Evolutionary conservation across 2,329 filamentous ascomycete genomes (phyloP), one percentile per base, ranked within the genome.

Genomic region (Curvularia eragrostidis): DNA sequence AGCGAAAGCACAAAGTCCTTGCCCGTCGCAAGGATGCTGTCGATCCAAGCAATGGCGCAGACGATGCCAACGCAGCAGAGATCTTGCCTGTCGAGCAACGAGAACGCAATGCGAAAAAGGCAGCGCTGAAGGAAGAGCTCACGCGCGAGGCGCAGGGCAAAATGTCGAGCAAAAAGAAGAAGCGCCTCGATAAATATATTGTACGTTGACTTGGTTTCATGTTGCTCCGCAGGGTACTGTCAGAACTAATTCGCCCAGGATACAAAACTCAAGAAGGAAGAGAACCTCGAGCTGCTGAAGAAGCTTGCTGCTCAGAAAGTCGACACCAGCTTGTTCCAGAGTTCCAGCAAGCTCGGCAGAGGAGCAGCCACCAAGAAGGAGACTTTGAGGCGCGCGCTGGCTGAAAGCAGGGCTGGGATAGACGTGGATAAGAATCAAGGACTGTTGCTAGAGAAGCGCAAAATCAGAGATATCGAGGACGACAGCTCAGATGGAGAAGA

Each of bases 221-320:
- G 2, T 32, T 32, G 18, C 26, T 32, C 4, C 28, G 36, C 26
- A 43, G 12, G 39, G 28, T 46, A 13, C 48, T 24, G 28, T 39
- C 24, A 39, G 23, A 13, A n/a, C 58, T 58, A 56, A 63, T 49
- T 13, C 15, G 26, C 32, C 18, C 68, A 85, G 83, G 93, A 98
- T 70, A 95, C 85, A 57, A 99, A 99, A 83, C 82, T 99, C 44
- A 91, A 89, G 76, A 97, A 96, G 76, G 95, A 99, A 73, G 94
- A 98, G 76, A 96, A 91, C 70, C 83, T 91, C 26, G 90, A 88
- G 55, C 81, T 99, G 28, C 83, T 98, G 67, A 90, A 91, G 72
- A 93, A 95, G 74, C 83, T 99, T 24, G 91, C 91, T 18, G 83
- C 87, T 59, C 84, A 87, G 53, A 93, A 90, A 71, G 85, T 95